Evolutionary conservation across 2,329 filamentous ascomycete species (phyloP), one percentile per base, ranked within the genome.

Genomic region (Pyricularia pennisetigena): DNA sequence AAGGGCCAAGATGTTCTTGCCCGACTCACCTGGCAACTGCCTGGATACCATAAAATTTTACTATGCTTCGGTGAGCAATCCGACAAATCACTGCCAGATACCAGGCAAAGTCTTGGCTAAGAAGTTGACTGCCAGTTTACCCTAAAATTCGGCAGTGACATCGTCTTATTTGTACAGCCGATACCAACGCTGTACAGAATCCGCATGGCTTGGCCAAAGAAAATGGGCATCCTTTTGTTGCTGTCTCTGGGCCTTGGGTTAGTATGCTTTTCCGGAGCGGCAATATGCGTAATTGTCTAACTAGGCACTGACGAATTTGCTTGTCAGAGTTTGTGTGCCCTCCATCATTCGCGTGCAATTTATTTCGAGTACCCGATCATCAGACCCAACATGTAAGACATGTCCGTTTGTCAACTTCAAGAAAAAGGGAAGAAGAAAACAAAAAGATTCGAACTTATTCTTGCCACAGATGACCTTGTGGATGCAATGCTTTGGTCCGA

Each of bases 401-500:
- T 57, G 35, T 23, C 41, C 16, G 10, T 66, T 20, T 66, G 24
- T 9, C 65, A 16, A 4, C 10, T 29, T 23, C 2, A 16, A 28
- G 24, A 3, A 8, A 30, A 20, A 10, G 35, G 9, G 41, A 41
- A 35, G 32, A 6, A 49, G n/a, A n/a, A n/a, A n/a, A n/a, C n/a
- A n/a, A 59, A 29, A 20, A 28, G 24, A 54, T 54, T 20, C 20
- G 5, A 54, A 20, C 41, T 54, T 9, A 54, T 54, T 6, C 4
- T 29, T 64, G 9, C 16, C 23, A 63, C 30, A 70, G 68, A 68
- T 20, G 41, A 63, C 28, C 57, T 70, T 6, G 65, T 65, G 28
- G 57, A 63, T 20, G 49, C 69, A 16, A 63, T 70, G 54, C 35
- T 70, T 24, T 70, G 69, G 69, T 68, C 68, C n/a, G 66, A 68